Conservation (phyloP, 2,329 filamentous ascomycete genomes). For the Fusarium vanettenii region DNA sequence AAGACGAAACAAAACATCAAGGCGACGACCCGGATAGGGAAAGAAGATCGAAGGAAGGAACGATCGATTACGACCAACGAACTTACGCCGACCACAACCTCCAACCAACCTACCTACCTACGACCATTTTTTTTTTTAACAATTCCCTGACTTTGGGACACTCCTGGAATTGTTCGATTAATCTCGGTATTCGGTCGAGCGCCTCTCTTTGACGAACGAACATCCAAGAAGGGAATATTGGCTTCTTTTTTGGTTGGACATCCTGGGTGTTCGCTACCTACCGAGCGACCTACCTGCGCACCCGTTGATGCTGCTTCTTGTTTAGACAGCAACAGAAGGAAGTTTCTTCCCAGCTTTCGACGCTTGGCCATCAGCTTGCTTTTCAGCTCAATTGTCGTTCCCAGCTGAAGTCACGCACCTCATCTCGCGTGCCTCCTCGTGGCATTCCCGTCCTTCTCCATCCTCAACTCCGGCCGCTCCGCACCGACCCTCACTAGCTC, state of each 20-base stretch:
- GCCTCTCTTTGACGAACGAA: conserved; percentile 18
- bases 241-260: conserved; percentile 1
- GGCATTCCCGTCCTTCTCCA: conserved; percentile 27
- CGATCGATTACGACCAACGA: conserved; percentile 10
- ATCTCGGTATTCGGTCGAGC: conserved; percentile 21
- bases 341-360: conserved; percentile 2
- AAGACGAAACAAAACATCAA: conserved; percentile 24
- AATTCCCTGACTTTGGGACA: conserved; percentile 22
- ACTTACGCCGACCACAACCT: conserved; percentile 7
- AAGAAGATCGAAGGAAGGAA: conserved; percentile 17
- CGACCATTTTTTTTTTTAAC: not conserved
- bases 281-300: not conserved
- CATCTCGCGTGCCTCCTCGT: conserved; percentile 27
- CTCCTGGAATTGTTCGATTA: conserved; percentile 17
- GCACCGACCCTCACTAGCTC: conserved; percentile 39
- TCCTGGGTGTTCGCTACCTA: not conserved
- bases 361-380: conserved; percentile 9
- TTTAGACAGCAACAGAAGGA: conserved; percentile 13
- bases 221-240: not conserved
- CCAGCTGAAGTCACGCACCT: conserved; percentile 19
- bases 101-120: conserved; percentile 1
- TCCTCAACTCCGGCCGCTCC: conserved; percentile 31
- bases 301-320: not conserved
- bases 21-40: not conserved
- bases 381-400: conserved; percentile 8